Conservation (phyloP, 768 basidiomycete species). For the Suillus weaverae region DNA sequence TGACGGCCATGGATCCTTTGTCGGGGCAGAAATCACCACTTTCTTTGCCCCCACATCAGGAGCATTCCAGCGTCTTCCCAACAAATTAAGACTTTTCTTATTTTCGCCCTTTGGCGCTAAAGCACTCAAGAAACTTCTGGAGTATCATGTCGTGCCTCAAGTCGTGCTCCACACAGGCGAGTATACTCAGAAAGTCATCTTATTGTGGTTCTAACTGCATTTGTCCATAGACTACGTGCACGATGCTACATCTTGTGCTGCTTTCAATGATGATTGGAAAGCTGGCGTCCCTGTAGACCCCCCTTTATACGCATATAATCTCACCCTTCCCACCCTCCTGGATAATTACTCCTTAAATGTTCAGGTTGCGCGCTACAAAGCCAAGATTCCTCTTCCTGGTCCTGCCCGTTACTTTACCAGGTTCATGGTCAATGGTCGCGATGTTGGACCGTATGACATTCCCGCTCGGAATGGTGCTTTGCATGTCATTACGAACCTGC, state of each 20-base stretch:
- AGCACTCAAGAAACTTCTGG: slow-evolving; percentile 52
- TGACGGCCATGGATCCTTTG: slow-evolving; percentile 37
- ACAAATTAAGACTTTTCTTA: slow-evolving; percentile 51
- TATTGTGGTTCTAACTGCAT: background rate
- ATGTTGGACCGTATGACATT: slow-evolving; percentile 44
- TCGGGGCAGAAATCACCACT: slow-evolving; percentile 48
- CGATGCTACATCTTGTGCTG: slow-evolving; percentile 8
- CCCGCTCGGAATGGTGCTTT: slow-evolving; percentile 58
- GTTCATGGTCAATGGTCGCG: slow-evolving; percentile 40
- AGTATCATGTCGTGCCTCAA: slow-evolving; percentile 57
- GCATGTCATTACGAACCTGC: slow-evolving; percentile 45
- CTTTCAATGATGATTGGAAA: slow-evolving; percentile 3
- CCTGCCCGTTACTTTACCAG: slow-evolving; percentile 36
- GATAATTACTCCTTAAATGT: slow-evolving; percentile 45
- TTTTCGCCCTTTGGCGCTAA: slow-evolving; percentile 60
- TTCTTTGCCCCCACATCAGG: slow-evolving; percentile 56
- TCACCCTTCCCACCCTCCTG: slow-evolving; percentile 43
- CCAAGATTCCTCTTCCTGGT: slow-evolving; percentile 40
- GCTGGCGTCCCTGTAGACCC: background rate
- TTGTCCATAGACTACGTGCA: slow-evolving; percentile 13
- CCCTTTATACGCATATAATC: slow-evolving; percentile 35
- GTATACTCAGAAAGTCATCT: slow-evolving; percentile 10
- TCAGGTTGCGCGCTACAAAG: slow-evolving; percentile 47
- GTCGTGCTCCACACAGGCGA: slow-evolving; percentile 51
- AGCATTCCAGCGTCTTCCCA: slow-evolving; percentile 49